These are phyloP conservation scores for Penicillium psychrofluorescens DNA, from an alignment of 495 filamentous ascomycete genomes.

Conservation along the genomic window DNA sequence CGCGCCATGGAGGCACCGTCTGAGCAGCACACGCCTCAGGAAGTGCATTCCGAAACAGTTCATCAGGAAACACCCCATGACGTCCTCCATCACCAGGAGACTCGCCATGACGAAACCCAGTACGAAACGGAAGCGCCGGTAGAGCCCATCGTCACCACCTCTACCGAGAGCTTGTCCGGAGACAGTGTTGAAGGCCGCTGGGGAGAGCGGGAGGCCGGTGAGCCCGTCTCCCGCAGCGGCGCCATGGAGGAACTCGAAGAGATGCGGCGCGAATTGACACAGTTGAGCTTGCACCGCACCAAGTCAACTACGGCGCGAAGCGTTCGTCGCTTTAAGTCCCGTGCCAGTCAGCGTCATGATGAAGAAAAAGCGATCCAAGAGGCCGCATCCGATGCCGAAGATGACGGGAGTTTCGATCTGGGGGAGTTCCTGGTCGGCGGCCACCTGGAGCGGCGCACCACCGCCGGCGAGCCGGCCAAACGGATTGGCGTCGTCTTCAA, in stretches of 20 bases:
- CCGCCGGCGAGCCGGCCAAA: constrained; percentile 61
- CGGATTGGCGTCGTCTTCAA: constrained; percentile 81
- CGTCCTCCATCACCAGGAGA: neutral
- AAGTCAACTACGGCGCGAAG: constrained; percentile 22
- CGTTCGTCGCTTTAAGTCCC: constrained; percentile 16
- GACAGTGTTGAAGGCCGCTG: constrained; percentile 51
- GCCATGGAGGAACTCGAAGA: constrained; percentile 69
- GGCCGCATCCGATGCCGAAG: constrained; percentile 13
- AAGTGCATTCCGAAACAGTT: neutral
- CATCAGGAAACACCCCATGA: too few relatives aligned
- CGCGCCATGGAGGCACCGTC: constrained; percentile 11
- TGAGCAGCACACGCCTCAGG: neutral
- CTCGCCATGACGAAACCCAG: constrained; percentile 3
- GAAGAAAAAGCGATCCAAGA: constrained; percentile 29
- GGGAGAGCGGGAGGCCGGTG: constrained; percentile 66
- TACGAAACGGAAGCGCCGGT: constrained; percentile 6
- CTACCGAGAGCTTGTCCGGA: constrained; percentile 10
- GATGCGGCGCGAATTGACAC: constrained; percentile 57
- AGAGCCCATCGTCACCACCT: constrained; percentile 8
- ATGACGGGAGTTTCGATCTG: constrained; percentile 58
- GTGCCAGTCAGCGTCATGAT: constrained; percentile 20
- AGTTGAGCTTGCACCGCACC: constrained; percentile 47
- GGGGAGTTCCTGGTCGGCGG: constrained; percentile 71
- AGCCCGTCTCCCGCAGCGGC: constrained; percentile 50
- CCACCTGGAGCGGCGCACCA: constrained; percentile 70